phyloP scores from a whole-genome alignment of 2,329 filamentous ascomycete genomes.

The Aquanectria penicillioides region DNA sequence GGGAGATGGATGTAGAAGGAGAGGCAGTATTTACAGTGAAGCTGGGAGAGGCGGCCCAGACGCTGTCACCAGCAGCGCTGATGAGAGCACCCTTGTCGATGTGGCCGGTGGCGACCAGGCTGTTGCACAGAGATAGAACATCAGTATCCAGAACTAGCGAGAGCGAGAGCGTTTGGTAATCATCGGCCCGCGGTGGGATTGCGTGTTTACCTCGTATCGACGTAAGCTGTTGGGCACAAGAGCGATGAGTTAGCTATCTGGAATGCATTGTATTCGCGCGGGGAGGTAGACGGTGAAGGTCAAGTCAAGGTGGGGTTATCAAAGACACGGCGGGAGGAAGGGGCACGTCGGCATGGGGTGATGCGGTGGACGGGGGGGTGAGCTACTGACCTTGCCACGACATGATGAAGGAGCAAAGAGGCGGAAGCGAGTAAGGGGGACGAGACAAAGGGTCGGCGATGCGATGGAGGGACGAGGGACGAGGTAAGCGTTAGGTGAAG shows the following conservation, averaged over 20 bases:
- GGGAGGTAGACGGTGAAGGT: not conserved
- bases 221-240: slow-evolving; percentile 53
- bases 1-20: slow-evolving; percentile 43
- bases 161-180: not conserved
- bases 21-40: slow-evolving; percentile 84
- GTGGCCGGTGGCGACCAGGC: slow-evolving; percentile 82
- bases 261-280: slow-evolving; percentile 7
- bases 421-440: slow-evolving; percentile 11
- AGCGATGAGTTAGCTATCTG: slow-evolving; percentile 24
- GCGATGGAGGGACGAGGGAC: not conserved
- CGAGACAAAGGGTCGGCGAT: too few species aligned
- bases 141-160: slow-evolving; percentile 31
- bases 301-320: not conserved
- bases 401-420: slow-evolving; percentile 58
- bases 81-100: slow-evolving; percentile 88
- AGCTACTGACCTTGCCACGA: slow-evolving; percentile 76
- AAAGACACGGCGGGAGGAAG: slow-evolving; percentile 29
- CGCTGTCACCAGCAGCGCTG: slow-evolving; percentile 80
- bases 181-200: slow-evolving; percentile 4
- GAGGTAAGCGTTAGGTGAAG: slow-evolving; percentile 7
- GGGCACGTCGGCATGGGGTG: slow-evolving; percentile 22
- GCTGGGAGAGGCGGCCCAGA: slow-evolving; percentile 76
- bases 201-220: slow-evolving; percentile 59
- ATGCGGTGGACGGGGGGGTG: slow-evolving; percentile 12
- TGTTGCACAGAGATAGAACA: slow-evolving; percentile 51